phyloP scores from a whole-genome alignment of 202 grass and related monocot species.

The Cymbopogon flexuosus region DNA sequence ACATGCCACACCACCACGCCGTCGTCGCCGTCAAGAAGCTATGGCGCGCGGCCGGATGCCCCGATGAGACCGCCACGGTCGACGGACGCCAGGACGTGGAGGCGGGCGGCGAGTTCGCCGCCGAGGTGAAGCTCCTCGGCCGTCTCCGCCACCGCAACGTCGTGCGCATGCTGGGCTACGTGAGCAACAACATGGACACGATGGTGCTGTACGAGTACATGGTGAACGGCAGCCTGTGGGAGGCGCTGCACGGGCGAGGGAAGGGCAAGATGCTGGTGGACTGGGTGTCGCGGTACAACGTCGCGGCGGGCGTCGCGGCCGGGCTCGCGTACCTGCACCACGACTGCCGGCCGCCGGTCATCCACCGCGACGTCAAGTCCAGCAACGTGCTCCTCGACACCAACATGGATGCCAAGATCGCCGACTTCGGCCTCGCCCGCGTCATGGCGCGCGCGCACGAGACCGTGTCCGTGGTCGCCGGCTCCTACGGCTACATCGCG shows the following conservation, averaged over 20 bases:
- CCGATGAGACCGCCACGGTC: conserved; percentile 20
- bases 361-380: conserved; percentile 95
- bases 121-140: conserved; percentile 72
- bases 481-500: conserved; percentile 92
- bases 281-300: conserved; percentile 88
- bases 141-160: conserved; percentile 83
- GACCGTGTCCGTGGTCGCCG: conserved; percentile 78
- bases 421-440: conserved; percentile 82
- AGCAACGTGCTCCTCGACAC: conserved; percentile 84
- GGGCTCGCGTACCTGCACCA: conserved; percentile 92
- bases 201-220: conserved; percentile 98
- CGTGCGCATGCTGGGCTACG: conserved; percentile 88
- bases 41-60: conserved; percentile 54
- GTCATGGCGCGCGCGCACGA: conserved; percentile 71
- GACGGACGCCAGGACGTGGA: conserved; percentile 27
- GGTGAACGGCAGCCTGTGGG: conserved; percentile 90
- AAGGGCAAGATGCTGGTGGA: conserved; percentile 65
- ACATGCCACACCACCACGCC: conserved; percentile 69
- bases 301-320: conserved; percentile 65
- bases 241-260: conserved; percentile 63
- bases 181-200: conserved; percentile 73
- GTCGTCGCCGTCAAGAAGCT: conserved; percentile 88
- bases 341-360: conserved; percentile 82
- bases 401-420: conserved; percentile 78
- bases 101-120: conserved; percentile 58